A percentile compares a stretch with the other conserved stretches of the same genome.
Conservation (phyloP, 73 alveolate genomes). For the Halteria grandinella region DNA sequence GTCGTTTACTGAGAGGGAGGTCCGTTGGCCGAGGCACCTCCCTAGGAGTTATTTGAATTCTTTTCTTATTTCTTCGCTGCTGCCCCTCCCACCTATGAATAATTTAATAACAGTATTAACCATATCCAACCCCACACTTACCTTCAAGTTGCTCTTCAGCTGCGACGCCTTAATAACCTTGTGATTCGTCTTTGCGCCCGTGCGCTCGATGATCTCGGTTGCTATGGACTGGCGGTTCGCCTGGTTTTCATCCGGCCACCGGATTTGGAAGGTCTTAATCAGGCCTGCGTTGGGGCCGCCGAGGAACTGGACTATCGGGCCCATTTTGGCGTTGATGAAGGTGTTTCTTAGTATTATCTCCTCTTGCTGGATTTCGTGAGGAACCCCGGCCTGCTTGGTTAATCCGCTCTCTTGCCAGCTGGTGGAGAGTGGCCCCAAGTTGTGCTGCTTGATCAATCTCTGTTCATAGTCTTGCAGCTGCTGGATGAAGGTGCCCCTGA, state of each 20-base stretch:
- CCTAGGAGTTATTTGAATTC: too few species aligned
- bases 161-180: slow-evolving; percentile 3
- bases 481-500: slow-evolving; percentile 77
- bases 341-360: slow-evolving; percentile 25
- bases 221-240: background rate
- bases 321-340: slow-evolving; percentile 26
- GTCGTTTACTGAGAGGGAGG: too few species aligned
- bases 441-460: slow-evolving; percentile 68
- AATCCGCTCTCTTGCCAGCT: slow-evolving; percentile 40
- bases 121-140: too few species aligned
- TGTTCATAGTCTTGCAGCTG: slow-evolving; percentile 79
- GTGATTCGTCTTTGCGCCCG: slow-evolving; percentile 11
- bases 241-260: slow-evolving; percentile 7
- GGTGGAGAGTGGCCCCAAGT: slow-evolving; percentile 48
- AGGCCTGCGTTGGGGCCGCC: background rate
- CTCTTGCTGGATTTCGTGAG: background rate
- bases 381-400: background rate
- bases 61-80: too few species aligned
- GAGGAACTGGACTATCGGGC: slow-evolving; percentile 14
- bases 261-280: background rate
- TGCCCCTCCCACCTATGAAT: slow-evolving; percentile 2
- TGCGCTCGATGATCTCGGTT: slow-evolving; percentile 7
- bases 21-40: too few species aligned
- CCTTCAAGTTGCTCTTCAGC: slow-evolving; percentile 25
- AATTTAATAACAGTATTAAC: background rate